A percentile compares a stretch with the other conserved stretches of the same genome.
Evolutionary conservation across 495 filamentous ascomycete genomes (phyloP).

Genomic region (Pyrenula massariospora): DNA sequence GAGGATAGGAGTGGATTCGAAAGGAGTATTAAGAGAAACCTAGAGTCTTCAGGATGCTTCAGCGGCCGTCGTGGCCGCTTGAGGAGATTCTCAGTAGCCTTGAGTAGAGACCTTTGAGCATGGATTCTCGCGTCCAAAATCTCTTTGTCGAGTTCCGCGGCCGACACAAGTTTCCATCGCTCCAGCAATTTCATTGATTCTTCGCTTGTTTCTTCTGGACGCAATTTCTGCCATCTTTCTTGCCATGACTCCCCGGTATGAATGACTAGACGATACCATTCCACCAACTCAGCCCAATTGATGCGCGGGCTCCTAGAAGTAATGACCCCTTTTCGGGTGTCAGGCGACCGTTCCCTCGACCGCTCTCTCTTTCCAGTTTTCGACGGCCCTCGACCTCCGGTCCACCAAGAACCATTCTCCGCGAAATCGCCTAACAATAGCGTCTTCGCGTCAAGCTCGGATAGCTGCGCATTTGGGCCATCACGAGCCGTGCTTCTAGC

Average conservation of each 20-base stretch:
- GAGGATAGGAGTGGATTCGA: conserved; percentile 67
- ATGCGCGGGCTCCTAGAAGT: conserved; percentile 56
- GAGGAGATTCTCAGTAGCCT: conserved; percentile 73
- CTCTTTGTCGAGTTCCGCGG: conserved; percentile 42
- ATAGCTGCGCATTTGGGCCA: conserved; percentile 17
- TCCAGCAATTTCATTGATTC: conserved; percentile 9
- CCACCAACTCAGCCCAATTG: conserved; percentile 58
- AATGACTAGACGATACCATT: conserved; percentile 68
- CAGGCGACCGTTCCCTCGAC: conserved; percentile 14
- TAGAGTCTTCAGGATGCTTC: conserved; percentile 54
- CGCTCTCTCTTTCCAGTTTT: conserved; percentile 13
- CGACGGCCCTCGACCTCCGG: conserved; percentile 33
- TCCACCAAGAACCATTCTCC: conserved; percentile 83
- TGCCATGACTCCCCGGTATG: conserved; percentile 52
- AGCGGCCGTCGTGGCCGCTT: conserved; percentile 70
- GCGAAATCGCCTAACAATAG: conserved; percentile 68
- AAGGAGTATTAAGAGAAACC: conserved; percentile 75
- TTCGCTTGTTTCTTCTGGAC: conserved; percentile 17
- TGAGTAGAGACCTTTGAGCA: conserved; percentile 58
- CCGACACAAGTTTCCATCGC: conserved; percentile 20
- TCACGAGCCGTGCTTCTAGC: conserved; percentile 14
- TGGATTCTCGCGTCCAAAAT: conserved; percentile 58
- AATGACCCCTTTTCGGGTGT: conserved; percentile 26
- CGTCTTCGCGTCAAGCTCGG: conserved; percentile 63
- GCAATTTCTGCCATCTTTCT: conserved; percentile 32